Conservation (phyloP, 2,329 filamentous ascomycete species). For the Fusarium coffeatum region DNA sequence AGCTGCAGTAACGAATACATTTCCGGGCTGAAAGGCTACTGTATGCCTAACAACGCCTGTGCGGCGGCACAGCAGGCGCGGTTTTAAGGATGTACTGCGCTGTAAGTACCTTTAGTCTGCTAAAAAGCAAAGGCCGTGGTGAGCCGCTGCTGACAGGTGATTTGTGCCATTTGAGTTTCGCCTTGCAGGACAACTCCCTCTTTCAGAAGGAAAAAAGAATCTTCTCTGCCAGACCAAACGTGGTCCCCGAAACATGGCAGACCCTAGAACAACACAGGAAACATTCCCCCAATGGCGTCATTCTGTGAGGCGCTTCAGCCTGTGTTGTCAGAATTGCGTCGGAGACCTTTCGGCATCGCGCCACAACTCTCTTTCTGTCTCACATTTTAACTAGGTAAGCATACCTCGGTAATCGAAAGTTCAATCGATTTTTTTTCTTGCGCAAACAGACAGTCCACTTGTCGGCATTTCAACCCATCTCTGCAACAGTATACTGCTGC, state of each 20-base stretch:
- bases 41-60: conserved; percentile 6
- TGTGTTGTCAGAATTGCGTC: neutral
- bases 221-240: conserved; percentile 20
- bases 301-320: conserved; percentile 11
- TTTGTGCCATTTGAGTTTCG: conserved; percentile 30
- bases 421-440: neutral
- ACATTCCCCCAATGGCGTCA: conserved; percentile 26
- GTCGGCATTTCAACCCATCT: conserved; percentile 13
- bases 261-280: conserved; percentile 2
- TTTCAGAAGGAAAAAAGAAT: conserved; percentile 37
- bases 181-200: conserved; percentile 31
- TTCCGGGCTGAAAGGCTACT: conserved; percentile 15
- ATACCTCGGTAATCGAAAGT: conserved; percentile 17
- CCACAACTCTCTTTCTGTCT: neutral
- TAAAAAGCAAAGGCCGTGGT: conserved; percentile 1
- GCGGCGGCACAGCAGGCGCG: conserved; percentile 20
- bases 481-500: neutral
- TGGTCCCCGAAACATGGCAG: conserved; percentile 15
- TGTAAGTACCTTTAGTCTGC: conserved; percentile 13
- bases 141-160: conserved; percentile 24
- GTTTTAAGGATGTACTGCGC: conserved; percentile 1
- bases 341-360: conserved; percentile 1
- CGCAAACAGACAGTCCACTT: neutral
- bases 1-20: neutral
- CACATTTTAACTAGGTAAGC: neutral